A percentile compares a stretch with the other conserved stretches of the same genome.
Conservation (phyloP, 169 alveolate species). For the Plasmodium gonderi region DNA sequence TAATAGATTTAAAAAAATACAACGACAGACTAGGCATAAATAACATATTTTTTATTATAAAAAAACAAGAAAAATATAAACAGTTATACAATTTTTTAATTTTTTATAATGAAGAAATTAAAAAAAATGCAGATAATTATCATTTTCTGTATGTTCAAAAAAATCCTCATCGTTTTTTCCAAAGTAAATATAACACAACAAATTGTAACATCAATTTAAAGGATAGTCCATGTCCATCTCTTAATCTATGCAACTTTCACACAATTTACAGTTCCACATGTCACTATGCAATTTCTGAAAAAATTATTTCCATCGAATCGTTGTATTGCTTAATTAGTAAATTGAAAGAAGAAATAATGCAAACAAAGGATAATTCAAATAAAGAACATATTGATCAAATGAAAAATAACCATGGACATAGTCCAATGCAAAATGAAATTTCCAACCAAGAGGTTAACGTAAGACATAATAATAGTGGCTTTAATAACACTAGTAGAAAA, state of each 20-base stretch:
- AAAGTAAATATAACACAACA: conserved; percentile 9
- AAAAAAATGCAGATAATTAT: not conserved
- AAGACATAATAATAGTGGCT: not conserved
- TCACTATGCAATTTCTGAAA: conserved; percentile 59
- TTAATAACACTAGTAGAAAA: not conserved
- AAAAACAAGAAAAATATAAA: conserved; percentile 57
- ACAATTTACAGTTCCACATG: conserved; percentile 55
- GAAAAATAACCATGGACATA: not conserved
- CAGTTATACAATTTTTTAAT: conserved; percentile 28
- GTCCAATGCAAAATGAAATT: not conserved
- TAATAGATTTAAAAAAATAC: conserved; percentile 14
- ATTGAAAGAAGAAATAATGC: conserved; percentile 50
- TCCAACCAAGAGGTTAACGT: not conserved
- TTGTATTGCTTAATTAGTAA: conserved; percentile 29
- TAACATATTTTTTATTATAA: conserved; percentile 42
- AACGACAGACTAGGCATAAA: conserved; percentile 41
- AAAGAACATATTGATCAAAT: not conserved
- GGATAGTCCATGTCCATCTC: not conserved
- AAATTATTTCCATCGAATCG: conserved; percentile 56
- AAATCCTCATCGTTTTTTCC: not conserved
- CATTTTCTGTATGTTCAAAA: conserved; percentile 4
- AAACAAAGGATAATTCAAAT: not conserved
- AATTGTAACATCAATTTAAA: conserved; percentile 4
- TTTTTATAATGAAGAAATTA: conserved; percentile 34
- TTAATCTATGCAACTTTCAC: conserved; percentile 15